Base-by-base conservation (phyloP, 2,329 filamentous ascomycete species). In the Albophoma yamanashiensis region DNA sequence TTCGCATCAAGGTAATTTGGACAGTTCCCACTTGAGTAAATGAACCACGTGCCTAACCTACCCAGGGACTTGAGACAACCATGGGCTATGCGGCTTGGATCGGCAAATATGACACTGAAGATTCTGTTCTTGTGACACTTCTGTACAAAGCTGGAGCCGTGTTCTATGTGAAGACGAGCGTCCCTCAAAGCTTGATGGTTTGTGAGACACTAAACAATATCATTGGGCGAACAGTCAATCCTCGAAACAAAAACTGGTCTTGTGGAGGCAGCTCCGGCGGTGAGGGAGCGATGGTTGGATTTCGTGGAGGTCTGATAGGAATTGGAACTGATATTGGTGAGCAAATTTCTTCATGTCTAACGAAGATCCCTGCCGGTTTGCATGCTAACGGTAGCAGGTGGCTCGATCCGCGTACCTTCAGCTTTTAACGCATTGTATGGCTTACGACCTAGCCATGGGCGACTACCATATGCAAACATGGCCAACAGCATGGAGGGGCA, bases 51-150 rank as follows among this genome's bases (percentile, higher is more conserved):
- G 53, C 57, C 22, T 61, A 38, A 55, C 53, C 14, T 17, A 40
- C 15, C 6, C 20, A 63, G 67, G 78, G 78, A 1, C 73, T 81
- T 3, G 79, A 83, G 61, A 82, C 75, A 0, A 70, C 72, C 0
- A 76, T 75, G 68, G 75, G 73, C 1, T 71, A 73, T 43, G 67
- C 69, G 1, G 67, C 62, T 4, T 72, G 70, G 64, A 69, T 74
- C 22, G 67, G 68, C 14, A 67, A 73, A 25, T 65, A 70, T 11
- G 69, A 71, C 4, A 58, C 58, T 3, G 66, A 71, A 7, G 65
- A 74, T 7, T 64, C 71, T 8, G 61, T 67, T 8, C 59, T 71
- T 1, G 69, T 70, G 2, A 67, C 65, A 9, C 64, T 75, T 0
- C 64, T 73, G 22, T 64, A 65, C 58, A 71, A 73, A 40, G 64